Conservation (phyloP, 345 rosid genomes). For the Ricinus communis region DNA sequence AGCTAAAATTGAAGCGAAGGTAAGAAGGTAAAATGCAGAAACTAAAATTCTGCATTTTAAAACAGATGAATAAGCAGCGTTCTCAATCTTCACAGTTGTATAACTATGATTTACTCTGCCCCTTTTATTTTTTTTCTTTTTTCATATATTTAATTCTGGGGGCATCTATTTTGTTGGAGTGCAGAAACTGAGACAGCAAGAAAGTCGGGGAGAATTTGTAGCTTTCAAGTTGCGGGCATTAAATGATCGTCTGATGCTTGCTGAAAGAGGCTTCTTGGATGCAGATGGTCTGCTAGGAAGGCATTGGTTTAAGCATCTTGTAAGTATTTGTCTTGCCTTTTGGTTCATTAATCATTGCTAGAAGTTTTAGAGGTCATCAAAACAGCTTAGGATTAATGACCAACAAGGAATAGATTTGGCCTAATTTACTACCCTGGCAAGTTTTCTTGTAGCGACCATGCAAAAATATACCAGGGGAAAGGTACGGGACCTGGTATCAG, state of each 20-base stretch:
- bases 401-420: neutral
- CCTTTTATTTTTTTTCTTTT: neutral
- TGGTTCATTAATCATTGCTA: neutral
- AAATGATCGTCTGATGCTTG: constrained; percentile 85
- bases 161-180: constrained; percentile 9
- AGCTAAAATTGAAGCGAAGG: constrained; percentile 62
- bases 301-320: constrained; percentile 96
- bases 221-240: constrained; percentile 51
- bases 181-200: constrained; percentile 53
- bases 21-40: constrained; percentile 16
- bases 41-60: neutral
- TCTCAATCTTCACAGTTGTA: neutral
- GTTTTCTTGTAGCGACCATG: neutral
- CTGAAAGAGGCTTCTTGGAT: constrained; percentile 91
- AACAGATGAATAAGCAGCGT: neutral
- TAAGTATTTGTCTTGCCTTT: constrained; percentile 30
- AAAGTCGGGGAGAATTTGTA: constrained; percentile 21
- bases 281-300: constrained; percentile 67
- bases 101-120: neutral
- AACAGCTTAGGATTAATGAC: neutral
- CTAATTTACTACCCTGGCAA: neutral
- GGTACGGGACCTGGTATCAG: no score
- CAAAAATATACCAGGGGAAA: no score
- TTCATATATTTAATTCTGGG: neutral
- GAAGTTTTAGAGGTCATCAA: neutral